Percentiles rank a stretch among this genome's conserved stretches.
Conservation (phyloP, 148 eudicot species). For the Vaccinium darrowii region DNA sequence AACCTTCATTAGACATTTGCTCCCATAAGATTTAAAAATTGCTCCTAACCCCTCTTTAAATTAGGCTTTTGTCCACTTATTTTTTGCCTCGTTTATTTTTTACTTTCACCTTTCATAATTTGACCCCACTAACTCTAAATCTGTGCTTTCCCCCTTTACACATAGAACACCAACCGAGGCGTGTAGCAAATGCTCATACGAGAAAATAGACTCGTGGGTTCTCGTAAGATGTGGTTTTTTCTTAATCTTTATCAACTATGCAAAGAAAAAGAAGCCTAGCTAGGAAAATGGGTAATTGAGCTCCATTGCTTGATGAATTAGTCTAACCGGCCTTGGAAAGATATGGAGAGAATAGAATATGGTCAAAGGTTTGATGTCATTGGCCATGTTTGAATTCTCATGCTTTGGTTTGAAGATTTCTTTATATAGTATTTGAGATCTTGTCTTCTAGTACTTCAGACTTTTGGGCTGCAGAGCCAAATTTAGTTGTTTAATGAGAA, state of each 20-base stretch:
- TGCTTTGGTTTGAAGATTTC: not conserved
- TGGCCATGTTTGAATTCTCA: not conserved
- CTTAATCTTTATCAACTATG: not conserved
- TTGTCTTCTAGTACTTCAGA: not conserved
- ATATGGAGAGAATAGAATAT: not conserved
- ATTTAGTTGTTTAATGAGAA: not conserved
- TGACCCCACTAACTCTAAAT: too few relatives aligned
- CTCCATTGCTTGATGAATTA: not conserved
- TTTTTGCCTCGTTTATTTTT: too few relatives aligned
- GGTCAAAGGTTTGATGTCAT: slow-evolving; percentile 13
- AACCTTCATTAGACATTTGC: too few relatives aligned
- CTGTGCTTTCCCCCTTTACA: too few relatives aligned
- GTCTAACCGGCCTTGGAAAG: not conserved
- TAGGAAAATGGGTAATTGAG: not conserved
- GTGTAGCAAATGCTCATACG: not conserved
- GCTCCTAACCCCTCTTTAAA: too few relatives aligned
- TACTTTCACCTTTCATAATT: too few relatives aligned
- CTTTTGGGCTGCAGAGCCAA: not conserved
- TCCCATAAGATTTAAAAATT: too few relatives aligned
- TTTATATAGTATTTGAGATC: too few relatives aligned
- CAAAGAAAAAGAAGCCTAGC: not conserved
- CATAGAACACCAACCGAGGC: too few relatives aligned
- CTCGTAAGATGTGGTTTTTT: not conserved
- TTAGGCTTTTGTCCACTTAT: too few relatives aligned
- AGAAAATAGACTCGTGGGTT: not conserved